Evolutionary conservation across 306 rosid genomes (phyloP).

Genomic region (Hylodesmum podocarpum): DNA sequence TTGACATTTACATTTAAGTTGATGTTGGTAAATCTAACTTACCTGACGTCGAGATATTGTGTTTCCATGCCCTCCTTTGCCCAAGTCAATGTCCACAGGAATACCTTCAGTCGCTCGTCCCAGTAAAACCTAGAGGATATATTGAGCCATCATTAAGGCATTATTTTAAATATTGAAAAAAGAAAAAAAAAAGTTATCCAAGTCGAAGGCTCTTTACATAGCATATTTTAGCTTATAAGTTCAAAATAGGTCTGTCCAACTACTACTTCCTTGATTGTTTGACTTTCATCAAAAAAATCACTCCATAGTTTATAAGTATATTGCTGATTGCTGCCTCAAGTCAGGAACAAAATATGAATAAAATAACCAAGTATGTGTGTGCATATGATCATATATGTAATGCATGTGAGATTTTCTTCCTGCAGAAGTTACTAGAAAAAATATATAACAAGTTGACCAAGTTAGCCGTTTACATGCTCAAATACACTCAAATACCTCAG

Average conservation of each 20-base stretch:
- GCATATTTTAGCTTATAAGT: constrained; percentile 11
- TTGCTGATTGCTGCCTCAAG: neutral
- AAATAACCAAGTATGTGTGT: neutral
- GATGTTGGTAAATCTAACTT: constrained; percentile 24
- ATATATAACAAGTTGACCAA: neutral
- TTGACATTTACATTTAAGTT: neutral
- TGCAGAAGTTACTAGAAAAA: neutral
- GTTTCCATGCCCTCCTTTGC: constrained; percentile 69
- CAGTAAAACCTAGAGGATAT: constrained; percentile 68
- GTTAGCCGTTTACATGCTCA: neutral
- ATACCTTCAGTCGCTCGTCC: constrained; percentile 79
- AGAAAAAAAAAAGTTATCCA: neutral
- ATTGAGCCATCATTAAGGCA: constrained; percentile 23
- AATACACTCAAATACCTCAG: constrained; percentile 79
- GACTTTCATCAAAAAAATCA: constrained; percentile 6
- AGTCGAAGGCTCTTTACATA: neutral
- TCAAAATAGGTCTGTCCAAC: constrained; percentile 5
- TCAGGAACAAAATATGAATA: constrained; percentile 23
- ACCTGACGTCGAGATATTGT: constrained; percentile 95
- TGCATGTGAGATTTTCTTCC: neutral
- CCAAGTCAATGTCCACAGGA: constrained; percentile 86
- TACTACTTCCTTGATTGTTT: constrained; percentile 1
- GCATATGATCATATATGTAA: neutral
- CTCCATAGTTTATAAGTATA: constrained; percentile 24
- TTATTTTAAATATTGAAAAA: neutral